Conservation (phyloP, 1,284 basidiomycete genomes). For the Naganishia albida region DNA sequence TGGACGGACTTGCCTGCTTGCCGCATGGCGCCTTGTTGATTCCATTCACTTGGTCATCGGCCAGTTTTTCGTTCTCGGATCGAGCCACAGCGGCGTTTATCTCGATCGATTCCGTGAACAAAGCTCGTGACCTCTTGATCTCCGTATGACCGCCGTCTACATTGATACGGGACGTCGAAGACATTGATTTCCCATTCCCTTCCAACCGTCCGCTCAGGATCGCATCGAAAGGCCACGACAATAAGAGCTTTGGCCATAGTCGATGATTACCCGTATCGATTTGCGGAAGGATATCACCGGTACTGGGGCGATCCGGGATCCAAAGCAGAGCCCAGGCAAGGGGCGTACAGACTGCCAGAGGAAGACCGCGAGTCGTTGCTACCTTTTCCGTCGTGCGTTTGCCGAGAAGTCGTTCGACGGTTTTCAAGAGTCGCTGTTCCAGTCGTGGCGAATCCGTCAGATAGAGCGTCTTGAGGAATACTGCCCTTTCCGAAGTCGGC, state of each 20-base stretch:
- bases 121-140: background rate
- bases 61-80: background rate
- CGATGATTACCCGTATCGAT: slow-evolving; percentile 3
- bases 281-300: background rate
- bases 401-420: slow-evolving; percentile 1
- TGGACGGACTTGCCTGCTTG: too few species aligned
- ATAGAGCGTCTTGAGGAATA: slow-evolving; percentile 13
- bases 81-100: slow-evolving; percentile 2
- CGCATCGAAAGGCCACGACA: background rate
- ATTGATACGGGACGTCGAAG: background rate
- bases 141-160: background rate
- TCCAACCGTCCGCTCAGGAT: too few species aligned
- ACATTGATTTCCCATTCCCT: too few species aligned
- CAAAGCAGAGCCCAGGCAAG: slow-evolving; percentile 15
- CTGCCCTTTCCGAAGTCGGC: slow-evolving; percentile 5
- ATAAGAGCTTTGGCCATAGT: slow-evolving; percentile 18
- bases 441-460: slow-evolving; percentile 10
- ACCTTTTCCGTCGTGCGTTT: background rate
- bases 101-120: slow-evolving; percentile 13
- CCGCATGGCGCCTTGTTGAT: too few species aligned
- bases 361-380: background rate
- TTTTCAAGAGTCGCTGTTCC: slow-evolving; percentile 4
- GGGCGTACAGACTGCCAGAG: background rate
- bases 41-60: too few species aligned
- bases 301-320: background rate